Percentiles rank a stretch among this genome's conserved stretches.
Evolutionary conservation across 1,284 basidiomycete genomes (phyloP).

Genomic region (Uromyces viciae-fabae): DNA sequence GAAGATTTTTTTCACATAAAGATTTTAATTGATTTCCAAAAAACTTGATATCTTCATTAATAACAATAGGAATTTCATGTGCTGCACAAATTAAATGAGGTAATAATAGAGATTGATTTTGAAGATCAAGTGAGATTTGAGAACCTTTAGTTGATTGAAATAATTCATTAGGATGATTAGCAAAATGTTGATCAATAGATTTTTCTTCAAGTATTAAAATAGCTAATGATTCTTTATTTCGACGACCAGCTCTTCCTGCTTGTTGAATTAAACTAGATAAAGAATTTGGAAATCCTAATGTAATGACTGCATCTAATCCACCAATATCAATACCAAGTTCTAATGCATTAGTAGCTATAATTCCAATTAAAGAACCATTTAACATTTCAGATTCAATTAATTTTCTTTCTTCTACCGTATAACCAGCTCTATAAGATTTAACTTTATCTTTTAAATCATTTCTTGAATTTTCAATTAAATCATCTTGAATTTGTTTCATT

Average conservation of each 20-base stretch:
- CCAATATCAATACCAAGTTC: slow-evolving; percentile 90
- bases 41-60: slow-evolving; percentile 64
- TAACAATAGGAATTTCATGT: slow-evolving; percentile 73
- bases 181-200: slow-evolving; percentile 75
- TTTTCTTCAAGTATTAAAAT: slow-evolving; percentile 70
- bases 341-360: slow-evolving; percentile 84
- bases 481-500: slow-evolving; percentile 72
- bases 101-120: slow-evolving; percentile 73
- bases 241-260: slow-evolving; percentile 78
- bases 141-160: slow-evolving; percentile 56
- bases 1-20: slow-evolving; percentile 63
- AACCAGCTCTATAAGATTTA: slow-evolving; percentile 79
- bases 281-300: slow-evolving; percentile 78
- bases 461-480: slow-evolving; percentile 71
- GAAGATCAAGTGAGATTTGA: slow-evolving; percentile 60
- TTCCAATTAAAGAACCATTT: slow-evolving; percentile 71
- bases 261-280: slow-evolving; percentile 80
- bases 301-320: slow-evolving; percentile 77
- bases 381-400: slow-evolving; percentile 82
- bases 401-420: slow-evolving; percentile 68
- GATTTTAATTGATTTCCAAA: slow-evolving; percentile 63
- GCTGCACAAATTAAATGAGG: slow-evolving; percentile 83
- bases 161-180: slow-evolving; percentile 67
- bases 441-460: slow-evolving; percentile 72
- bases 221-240: slow-evolving; percentile 75